Evolutionary conservation across 2,329 filamentous ascomycete species (phyloP), one percentile per base, ranked within the genome.

Genomic region (Stenocarpella maydis): DNA sequence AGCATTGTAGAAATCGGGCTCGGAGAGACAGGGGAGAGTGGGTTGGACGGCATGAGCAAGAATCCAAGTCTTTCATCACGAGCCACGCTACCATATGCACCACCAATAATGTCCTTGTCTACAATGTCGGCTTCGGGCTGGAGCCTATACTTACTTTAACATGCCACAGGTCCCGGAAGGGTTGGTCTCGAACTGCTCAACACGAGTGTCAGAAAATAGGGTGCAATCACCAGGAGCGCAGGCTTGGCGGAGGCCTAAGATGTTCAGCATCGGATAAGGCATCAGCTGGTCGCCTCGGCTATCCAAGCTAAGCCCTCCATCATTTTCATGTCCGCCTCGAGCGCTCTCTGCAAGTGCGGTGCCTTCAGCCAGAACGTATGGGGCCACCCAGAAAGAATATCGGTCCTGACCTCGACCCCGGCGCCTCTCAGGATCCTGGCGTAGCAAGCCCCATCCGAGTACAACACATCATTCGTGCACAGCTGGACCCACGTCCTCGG

Each of bases 1-100:
- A 90, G 87, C 86, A 88, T 87, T 90, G 87, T 90, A 90, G 87
- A 90, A 89, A 88, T 80, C 82, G 83, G 80, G 81, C 79, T 73
- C 71, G 71, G 72, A 70, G 70, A 58, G 64, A 52, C 34, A 43
- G 70, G 66, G 60, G 54, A 71, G 34, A 53, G 61, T 68, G 65
- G 71, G 67, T 50, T 71, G 71, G 66, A 47, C 65, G 65, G 60
- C 52, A 68, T 65, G 50, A 65, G 49, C 24, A 50, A 68, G 54
- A 53, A 50, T 67, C 34, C 41, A 69, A 60, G 47, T 28, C 65
- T 43, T 37, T 50, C 45, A 49, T 24, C 55, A 31, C 37, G 19
- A 9, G 34, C 12, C 5, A 26, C 26, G 45, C 28, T 26, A 37
- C 26, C 47, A 24, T 37, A 21, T 14, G 12, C 37, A 26, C 19